Evolutionary conservation across 2,329 filamentous ascomycete species (phyloP), one percentile per base, ranked within the genome.

Genomic region (Nigrospora osmanthi): DNA sequence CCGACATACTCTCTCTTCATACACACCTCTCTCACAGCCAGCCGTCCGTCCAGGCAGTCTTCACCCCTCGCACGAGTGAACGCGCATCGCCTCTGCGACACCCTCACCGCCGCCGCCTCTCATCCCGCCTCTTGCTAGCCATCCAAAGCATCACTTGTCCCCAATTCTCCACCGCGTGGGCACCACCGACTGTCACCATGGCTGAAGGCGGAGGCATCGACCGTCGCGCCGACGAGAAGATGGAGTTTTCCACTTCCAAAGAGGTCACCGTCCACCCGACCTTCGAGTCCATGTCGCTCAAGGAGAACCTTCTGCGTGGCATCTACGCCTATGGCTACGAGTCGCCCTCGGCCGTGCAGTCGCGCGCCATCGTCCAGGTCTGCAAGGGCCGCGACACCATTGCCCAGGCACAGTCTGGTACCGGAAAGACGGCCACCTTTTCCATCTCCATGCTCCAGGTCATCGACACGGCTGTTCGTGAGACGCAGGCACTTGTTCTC

Each of bases 291-390:
- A 95, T 97, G 91, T 90, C 94, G 57, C 67, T 98, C 65, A 98
- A 98, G 72, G 91, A 97, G 67, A 95, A 94, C 61, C 82, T 98
- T 33, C 81, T 98, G 54, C 90, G 93, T 54, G 93, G 93, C 52
- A 91, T 98, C 63, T 98, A 98, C 64, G 93, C 93, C 33, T 98
- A 98, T 58, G 93, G 93, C 53, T 98, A 97, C 70, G 93, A 98
- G 66, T 96, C 93, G 2, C 90, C 93, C 1, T 97, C 93, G 0
- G 80, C 91, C 1, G 97, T 98, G 55, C 93, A 98, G 65, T 83
- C 90, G 64, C 93, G 98, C 64, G 93, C 93, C 3, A 82, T 97
- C 48, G 93, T 93, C 2, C 84, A 89, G 10, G 87, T 96, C 57
- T 96, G 97, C 87, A 95, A 90, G 28, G 93, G 93, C 11, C 81